phyloP scores from a whole-genome alignment of 106 monocot species.

The Triglochin maritima region DNA sequence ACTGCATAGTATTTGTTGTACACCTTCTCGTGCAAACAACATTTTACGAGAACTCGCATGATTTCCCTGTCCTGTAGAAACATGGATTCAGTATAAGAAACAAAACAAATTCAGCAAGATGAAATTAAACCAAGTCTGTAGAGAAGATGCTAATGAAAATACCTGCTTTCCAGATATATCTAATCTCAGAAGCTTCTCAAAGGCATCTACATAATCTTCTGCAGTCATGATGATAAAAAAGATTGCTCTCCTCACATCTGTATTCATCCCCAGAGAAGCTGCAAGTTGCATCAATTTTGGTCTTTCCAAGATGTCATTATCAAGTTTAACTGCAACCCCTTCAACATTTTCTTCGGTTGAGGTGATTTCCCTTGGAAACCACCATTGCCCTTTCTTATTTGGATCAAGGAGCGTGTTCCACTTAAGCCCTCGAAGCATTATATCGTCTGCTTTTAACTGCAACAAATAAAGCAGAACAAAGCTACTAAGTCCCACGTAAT shows the following conservation, averaged over 20 bases:
- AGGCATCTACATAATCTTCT: constrained; percentile 92
- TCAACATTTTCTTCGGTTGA: constrained; percentile 31
- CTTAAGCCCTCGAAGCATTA: constrained; percentile 63
- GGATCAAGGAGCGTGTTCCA: constrained; percentile 64
- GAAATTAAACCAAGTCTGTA: constrained; percentile 2
- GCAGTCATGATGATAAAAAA: constrained; percentile 94
- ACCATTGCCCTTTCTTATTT: constrained; percentile 96
- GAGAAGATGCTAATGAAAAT: not conserved
- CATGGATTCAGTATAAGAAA: not conserved
- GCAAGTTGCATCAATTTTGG: constrained; percentile 82
- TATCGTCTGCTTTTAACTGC: constrained; percentile 67
- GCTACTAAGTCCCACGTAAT: not conserved
- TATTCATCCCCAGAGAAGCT: constrained; percentile 86
- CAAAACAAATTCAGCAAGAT: not conserved
- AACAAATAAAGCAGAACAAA: not conserved
- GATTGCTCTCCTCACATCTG: constrained; percentile 75
- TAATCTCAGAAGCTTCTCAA: constrained; percentile 83
- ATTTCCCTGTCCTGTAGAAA: constrained; percentile 76
- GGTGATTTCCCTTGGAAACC: constrained; percentile 54
- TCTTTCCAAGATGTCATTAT: constrained; percentile 50
- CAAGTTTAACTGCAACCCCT: constrained; percentile 47
- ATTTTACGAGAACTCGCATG: constrained; percentile 84
- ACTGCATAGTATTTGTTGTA: constrained; percentile 90
- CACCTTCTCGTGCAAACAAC: constrained; percentile 86
- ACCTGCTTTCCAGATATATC: constrained; percentile 93